These are phyloP conservation scores for Lenzites betulinus DNA, from an alignment of 768 basidiomycete genomes.

Conservation along the genomic window DNA sequence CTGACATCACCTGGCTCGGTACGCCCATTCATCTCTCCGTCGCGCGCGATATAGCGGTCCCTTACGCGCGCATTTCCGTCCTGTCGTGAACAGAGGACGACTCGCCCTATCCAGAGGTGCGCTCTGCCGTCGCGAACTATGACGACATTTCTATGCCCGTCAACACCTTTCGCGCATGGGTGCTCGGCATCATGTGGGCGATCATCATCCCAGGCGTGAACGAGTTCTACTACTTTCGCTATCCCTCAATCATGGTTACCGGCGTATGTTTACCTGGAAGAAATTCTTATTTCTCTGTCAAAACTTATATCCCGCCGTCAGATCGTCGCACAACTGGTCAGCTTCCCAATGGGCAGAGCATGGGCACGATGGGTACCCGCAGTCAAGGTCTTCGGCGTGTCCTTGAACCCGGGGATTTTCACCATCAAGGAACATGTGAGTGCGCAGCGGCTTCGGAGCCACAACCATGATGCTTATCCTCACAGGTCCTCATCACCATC, in stretches of 20 bases:
- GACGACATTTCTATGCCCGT: conserved; percentile 70
- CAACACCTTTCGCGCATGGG: conserved; percentile 67
- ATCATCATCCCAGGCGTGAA: conserved; percentile 52
- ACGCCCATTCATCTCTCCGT: background rate
- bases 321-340: conserved; percentile 71
- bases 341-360: conserved; percentile 66
- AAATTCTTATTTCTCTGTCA: conserved; percentile 13
- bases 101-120: conserved; percentile 84
- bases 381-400: conserved; percentile 55
- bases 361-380: conserved; percentile 65
- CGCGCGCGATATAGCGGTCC: background rate
- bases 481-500: conserved; percentile 63
- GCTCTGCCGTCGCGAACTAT: conserved; percentile 72
- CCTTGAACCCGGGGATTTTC: conserved; percentile 74
- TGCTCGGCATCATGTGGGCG: conserved; percentile 70
- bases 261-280: conserved; percentile 34
- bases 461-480: conserved; percentile 40
- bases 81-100: conserved; percentile 54
- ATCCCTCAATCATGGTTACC: conserved; percentile 40
- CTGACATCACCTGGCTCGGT: conserved; percentile 30
- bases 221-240: conserved; percentile 55
- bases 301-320: conserved; percentile 17
- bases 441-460: conserved; percentile 15
- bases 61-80: background rate
- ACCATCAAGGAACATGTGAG: conserved; percentile 76